phyloP scores from a whole-genome alignment of 768 basidiomycete genomes.

The Coprinopsis cinerea region DNA sequence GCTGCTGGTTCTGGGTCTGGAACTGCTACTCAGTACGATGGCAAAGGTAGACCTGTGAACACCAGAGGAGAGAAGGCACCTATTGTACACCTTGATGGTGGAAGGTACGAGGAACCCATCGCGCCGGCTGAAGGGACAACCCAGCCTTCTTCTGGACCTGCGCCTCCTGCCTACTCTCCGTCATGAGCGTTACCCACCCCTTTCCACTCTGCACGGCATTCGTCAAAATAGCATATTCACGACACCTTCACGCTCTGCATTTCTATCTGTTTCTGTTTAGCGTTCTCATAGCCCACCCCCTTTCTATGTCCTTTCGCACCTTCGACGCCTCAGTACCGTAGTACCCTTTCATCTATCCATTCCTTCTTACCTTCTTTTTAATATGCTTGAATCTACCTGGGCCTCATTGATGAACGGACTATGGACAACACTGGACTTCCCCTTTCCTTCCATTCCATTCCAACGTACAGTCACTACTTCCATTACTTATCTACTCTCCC shows the following conservation, averaged over 20 bases:
- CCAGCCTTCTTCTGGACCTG: constrained; percentile 14
- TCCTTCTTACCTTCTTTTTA: no score
- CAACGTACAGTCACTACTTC: no score
- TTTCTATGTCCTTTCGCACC: no score
- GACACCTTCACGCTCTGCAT: not conserved
- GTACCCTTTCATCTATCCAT: no score
- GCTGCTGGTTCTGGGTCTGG: constrained; percentile 19
- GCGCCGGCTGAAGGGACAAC: constrained; percentile 1
- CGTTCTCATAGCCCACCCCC: no score
- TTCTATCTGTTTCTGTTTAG: no score
- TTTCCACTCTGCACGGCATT: not conserved
- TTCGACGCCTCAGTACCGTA: no score
- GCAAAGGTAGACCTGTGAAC: constrained; percentile 25
- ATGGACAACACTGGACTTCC: no score
- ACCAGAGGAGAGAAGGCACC: constrained; percentile 25
- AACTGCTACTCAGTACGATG: constrained; percentile 16
- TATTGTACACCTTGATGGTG: constrained; percentile 36
- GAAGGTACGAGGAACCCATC: constrained; percentile 23
- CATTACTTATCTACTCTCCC: no score
- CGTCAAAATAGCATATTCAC: not conserved
- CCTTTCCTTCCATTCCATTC: no score
- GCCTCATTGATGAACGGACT: no score
- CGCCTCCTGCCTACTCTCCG: constrained; percentile 22
- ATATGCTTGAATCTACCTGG: no score
- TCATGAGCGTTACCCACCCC: not conserved